phyloP scores from a whole-genome alignment of 2,329 filamentous ascomycete genomes.

The Trichoderma brevicompactum region DNA sequence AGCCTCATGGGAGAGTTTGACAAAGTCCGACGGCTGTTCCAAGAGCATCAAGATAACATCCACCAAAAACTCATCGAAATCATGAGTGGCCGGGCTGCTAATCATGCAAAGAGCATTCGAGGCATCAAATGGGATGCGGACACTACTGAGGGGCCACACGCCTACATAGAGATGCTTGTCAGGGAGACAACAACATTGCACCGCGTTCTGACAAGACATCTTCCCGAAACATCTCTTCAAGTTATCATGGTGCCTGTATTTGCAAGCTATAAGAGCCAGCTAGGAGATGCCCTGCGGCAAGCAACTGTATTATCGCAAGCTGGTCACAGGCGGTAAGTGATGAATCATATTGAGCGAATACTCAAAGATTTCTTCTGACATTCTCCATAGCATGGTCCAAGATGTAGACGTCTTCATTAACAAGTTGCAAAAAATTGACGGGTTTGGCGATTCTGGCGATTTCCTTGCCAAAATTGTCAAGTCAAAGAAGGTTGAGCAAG shows the following conservation, averaged over 20 bases:
- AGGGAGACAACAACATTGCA: slow-evolving; percentile 87
- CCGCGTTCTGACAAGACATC: slow-evolving; percentile 79
- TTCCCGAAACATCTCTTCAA: slow-evolving; percentile 74
- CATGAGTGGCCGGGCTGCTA: slow-evolving; percentile 76
- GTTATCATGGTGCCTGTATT: slow-evolving; percentile 90
- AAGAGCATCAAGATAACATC: slow-evolving; percentile 89
- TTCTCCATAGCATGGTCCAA: slow-evolving; percentile 65
- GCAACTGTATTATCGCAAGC: slow-evolving; percentile 66
- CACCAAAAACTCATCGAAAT: slow-evolving; percentile 94
- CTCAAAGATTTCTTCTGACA: neutral
- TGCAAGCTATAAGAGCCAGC: slow-evolving; percentile 77
- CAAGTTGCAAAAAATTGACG: slow-evolving; percentile 76
- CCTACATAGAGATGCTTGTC: slow-evolving; percentile 84
- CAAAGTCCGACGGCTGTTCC: slow-evolving; percentile 78
- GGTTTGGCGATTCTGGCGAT: slow-evolving; percentile 74
- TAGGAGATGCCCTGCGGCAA: slow-evolving; percentile 71
- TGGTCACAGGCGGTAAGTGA: slow-evolving; percentile 71
- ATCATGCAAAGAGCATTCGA: slow-evolving; percentile 76
- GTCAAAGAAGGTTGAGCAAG: slow-evolving; percentile 55
- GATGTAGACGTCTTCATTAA: slow-evolving; percentile 75
- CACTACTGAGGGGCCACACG: slow-evolving; percentile 52
- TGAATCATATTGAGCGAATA: neutral
- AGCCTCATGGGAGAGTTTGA: slow-evolving; percentile 82
- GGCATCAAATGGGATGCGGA: slow-evolving; percentile 73
- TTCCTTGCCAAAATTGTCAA: slow-evolving; percentile 68